A percentile compares a stretch with the other conserved stretches of the same genome.
Evolutionary conservation across 2,329 filamentous ascomycete species (phyloP).

Genomic region (Cadophora malorum): DNA sequence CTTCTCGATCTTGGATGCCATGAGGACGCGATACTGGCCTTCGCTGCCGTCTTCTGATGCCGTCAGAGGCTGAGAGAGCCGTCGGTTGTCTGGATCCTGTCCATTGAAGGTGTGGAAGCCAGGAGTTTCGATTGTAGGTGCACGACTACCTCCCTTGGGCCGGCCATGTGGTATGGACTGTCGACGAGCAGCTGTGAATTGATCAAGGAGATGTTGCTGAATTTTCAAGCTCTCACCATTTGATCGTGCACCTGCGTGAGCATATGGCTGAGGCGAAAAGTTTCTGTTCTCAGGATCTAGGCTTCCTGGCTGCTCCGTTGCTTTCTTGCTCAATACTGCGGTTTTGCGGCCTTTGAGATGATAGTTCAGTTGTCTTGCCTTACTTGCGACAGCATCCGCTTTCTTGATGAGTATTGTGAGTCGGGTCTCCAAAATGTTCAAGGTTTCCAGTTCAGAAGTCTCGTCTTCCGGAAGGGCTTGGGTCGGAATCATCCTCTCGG

Average conservation of each 20-base stretch:
- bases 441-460: slow-evolving; percentile 80
- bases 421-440: slow-evolving; percentile 84
- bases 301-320: slow-evolving; percentile 44
- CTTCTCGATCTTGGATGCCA: slow-evolving; percentile 78
- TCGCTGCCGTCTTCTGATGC: slow-evolving; percentile 40
- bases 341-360: slow-evolving; percentile 76
- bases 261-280: slow-evolving; percentile 39
- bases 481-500: slow-evolving; percentile 81
- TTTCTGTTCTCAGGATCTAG: slow-evolving; percentile 24
- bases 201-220: slow-evolving; percentile 61
- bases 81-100: slow-evolving; percentile 38
- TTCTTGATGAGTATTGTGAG: slow-evolving; percentile 78
- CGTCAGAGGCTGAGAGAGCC: slow-evolving; percentile 34
- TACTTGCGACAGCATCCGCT: slow-evolving; percentile 76
- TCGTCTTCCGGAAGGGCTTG: slow-evolving; percentile 87
- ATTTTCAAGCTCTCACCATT: slow-evolving; percentile 45
- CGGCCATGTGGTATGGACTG: slow-evolving; percentile 34
- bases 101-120: slow-evolving; percentile 31
- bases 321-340: slow-evolving; percentile 71
- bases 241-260: slow-evolving; percentile 50
- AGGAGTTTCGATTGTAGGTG: slow-evolving; percentile 22
- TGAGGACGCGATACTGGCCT: slow-evolving; percentile 61
- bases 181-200: slow-evolving; percentile 51
- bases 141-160: slow-evolving; percentile 30
- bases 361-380: slow-evolving; percentile 81